phyloP scores from a whole-genome alignment of 2,329 filamentous ascomycete genomes.

The Monosporascus sp. region DNA sequence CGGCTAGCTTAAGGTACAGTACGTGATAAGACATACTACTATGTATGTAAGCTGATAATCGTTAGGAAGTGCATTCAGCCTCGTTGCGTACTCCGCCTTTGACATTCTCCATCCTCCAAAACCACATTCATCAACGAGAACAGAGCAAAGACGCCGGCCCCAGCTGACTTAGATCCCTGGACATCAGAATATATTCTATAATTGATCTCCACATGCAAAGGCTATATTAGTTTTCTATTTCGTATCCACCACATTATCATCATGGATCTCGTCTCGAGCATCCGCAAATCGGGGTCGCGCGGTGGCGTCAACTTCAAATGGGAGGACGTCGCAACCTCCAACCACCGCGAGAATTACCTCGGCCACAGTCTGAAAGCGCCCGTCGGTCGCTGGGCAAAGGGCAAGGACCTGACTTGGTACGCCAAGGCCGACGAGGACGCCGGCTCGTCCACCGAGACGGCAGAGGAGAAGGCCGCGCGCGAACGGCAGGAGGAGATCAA shows the following conservation, averaged over 20 bases:
- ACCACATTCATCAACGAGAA: background rate
- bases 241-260: background rate
- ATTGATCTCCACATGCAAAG: too few relatives aligned
- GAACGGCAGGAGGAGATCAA: slow-evolving; percentile 72
- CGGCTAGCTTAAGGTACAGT: too few relatives aligned
- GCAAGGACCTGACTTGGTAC: slow-evolving; percentile 62
- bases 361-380: slow-evolving; percentile 90
- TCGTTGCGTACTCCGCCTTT: too few relatives aligned
- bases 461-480: slow-evolving; percentile 52
- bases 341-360: slow-evolving; percentile 83
- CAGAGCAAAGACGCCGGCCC: background rate
- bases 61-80: too few relatives aligned
- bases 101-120: too few relatives aligned
- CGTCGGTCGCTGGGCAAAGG: slow-evolving; percentile 86
- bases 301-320: slow-evolving; percentile 95
- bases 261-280: slow-evolving; percentile 91
- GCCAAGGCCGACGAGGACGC: slow-evolving; percentile 50
- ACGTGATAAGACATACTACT: too few relatives aligned
- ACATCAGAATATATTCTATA: background rate
- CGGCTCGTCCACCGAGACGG: slow-evolving; percentile 47
- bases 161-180: background rate
- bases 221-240: background rate
- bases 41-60: too few relatives aligned
- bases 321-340: slow-evolving; percentile 84
- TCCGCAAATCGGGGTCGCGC: slow-evolving; percentile 85